Evolutionary conservation across 2,329 filamentous ascomycete genomes (phyloP).

Genomic region (Acephala macrosclerotiorum): DNA sequence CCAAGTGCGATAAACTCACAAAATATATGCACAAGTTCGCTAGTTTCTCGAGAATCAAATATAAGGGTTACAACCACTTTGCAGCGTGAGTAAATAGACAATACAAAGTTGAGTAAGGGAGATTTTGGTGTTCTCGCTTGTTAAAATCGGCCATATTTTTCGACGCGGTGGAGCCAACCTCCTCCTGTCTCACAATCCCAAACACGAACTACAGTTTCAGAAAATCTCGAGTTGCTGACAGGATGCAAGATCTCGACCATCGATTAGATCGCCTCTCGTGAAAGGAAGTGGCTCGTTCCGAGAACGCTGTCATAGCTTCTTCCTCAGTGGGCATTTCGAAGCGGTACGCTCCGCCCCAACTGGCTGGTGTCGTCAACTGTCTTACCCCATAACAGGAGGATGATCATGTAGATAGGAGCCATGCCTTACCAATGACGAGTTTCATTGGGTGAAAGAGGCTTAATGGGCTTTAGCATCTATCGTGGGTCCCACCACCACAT

Average conservation of each 20-base stretch:
- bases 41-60: too few relatives aligned
- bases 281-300: conserved; percentile 1
- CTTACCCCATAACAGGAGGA: conserved; percentile 1
- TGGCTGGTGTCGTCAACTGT: too few relatives aligned
- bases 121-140: too few relatives aligned
- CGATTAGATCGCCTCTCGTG: not conserved
- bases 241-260: not conserved
- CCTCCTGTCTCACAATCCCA: conserved; percentile 9
- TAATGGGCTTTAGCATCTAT: conserved; percentile 6
- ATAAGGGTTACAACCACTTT: too few relatives aligned
- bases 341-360: not conserved
- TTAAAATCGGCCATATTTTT: too few relatives aligned
- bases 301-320: conserved; percentile 9
- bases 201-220: conserved; percentile 2
- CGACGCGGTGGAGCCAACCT: too few relatives aligned
- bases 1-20: too few relatives aligned
- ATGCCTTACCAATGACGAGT: not conserved
- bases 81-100: too few relatives aligned
- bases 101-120: too few relatives aligned
- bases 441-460: not conserved
- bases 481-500: not conserved
- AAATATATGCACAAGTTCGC: too few relatives aligned
- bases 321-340: not conserved
- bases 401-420: conserved; percentile 2
- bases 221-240: not conserved